Conservation (phyloP, 164 flowering plant genomes). For the Litsea cubeba region DNA sequence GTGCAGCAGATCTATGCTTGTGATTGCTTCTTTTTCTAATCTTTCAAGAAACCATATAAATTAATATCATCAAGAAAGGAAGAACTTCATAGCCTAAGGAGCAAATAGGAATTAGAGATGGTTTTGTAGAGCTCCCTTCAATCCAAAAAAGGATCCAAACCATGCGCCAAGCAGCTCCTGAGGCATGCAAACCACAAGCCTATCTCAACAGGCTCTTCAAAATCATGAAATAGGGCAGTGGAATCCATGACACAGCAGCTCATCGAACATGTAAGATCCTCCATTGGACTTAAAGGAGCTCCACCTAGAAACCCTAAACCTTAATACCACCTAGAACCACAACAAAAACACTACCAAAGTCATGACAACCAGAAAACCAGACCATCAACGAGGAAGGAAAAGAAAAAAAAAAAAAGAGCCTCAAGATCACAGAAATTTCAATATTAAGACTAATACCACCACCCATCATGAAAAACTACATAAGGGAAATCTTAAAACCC, state of each 20-base stretch:
- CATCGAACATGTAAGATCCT: slow-evolving; percentile 11
- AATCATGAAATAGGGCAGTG: slow-evolving; percentile 19
- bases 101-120: background rate
- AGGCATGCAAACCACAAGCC: slow-evolving; percentile 33
- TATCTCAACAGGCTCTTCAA: slow-evolving; percentile 11
- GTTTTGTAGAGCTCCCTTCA: slow-evolving; percentile 39
- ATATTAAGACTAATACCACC: no score
- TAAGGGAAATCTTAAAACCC: no score
- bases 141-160: slow-evolving; percentile 30
- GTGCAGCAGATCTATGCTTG: no score
- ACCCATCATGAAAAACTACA: no score
- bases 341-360: background rate
- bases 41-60: no score
- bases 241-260: slow-evolving; percentile 33
- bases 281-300: slow-evolving; percentile 20
- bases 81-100: background rate
- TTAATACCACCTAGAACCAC: background rate
- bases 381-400: no score
- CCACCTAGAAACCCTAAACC: slow-evolving; percentile 16
- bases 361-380: background rate
- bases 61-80: background rate
- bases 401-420: background rate
- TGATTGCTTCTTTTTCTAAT: no score
- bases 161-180: slow-evolving; percentile 29
- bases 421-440: background rate